Evolutionary conservation across 805 yeast species (phyloP), one percentile per base, ranked within the genome.

Genomic region (Ogataea pignaliae): DNA sequence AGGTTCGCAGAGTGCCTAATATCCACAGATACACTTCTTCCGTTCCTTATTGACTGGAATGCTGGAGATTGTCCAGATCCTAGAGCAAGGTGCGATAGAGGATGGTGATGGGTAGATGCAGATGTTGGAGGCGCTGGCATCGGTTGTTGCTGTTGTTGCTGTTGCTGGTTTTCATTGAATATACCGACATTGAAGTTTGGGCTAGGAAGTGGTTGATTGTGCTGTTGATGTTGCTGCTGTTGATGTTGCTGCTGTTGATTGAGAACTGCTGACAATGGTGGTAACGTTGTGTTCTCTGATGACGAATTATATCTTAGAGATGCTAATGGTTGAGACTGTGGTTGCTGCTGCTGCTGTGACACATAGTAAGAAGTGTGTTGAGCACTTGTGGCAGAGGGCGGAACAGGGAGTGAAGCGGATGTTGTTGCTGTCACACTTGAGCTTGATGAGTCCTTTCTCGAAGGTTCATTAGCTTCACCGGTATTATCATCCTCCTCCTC

Each of bases 11-110:
- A 41, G 14, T 46, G 43, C 28, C 57, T 42, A 33, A 51, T 30
- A 44, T 57, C 63, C 34, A 56, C 50, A 14, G 62, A 52, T 3
- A 53, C 50, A 34, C 60, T 54, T 40, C 60, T 47, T n/a, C 54
- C 50, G 11, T 46, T 36, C 17, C 55, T 36, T 8, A 47, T 41
- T 2, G 53, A 45, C 32, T 46, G 50, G 36, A 54, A 45, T 14
- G 48, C 47, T 10, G 56, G 46, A 6, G 50, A 37, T 16, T 45
- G 48, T 18, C 43, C 26, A 7, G 26, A 4, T 21, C 26, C 26
- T 21, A 21, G 26, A 21, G 26, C 26, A 21, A 21, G 26, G 26
- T 21, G 26, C 4, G 26, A 21, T 21, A 21, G 26, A 21, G 45
- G n/a, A 8, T 28, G n/a, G 21, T 35, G 21, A 30, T 17, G 16